Base-by-base conservation (phyloP, 345 rosid genomes). In the Lenwebbia sp. region DNA sequence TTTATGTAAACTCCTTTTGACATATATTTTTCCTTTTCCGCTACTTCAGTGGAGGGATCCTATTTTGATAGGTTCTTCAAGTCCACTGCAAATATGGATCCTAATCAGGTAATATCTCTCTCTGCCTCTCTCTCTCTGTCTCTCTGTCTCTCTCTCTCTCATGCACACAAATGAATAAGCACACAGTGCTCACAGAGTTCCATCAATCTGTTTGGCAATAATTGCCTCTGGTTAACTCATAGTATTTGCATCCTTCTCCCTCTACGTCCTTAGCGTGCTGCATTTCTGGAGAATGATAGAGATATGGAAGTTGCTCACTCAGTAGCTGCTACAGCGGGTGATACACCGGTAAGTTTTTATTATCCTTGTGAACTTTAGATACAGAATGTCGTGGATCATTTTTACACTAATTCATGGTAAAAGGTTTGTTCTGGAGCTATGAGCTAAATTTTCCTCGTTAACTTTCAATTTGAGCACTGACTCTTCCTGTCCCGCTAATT, bases 261-360 rank as follows among this genome's bases (percentile, higher is more conserved):
- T 53, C 7, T 82, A 14, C 4, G 10, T 76, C 56, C 83, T 55
- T 85, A 97, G 99, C 96, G 98, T 41, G 99, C 95, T 49, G 86
- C 26, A 86, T 95, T 91, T 89, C 98, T 96, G 75, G 98, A 95
- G 92, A 93, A 92, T 76, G 95, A 96, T 62, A 89, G 88, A 83
- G 96, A 97, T 88, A 92, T 97, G 94, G 99, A 95, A 92, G 94
- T 89, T 85, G 98, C 98, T 76, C 99, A 97, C 86, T 93, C 96
- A 56, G 94, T 94, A 86, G 99, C 99, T 58, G 99, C 96, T 78
- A 85, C 92, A 54, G 96, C 94, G 44, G 99, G 99, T 82, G 98
- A 97, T 25, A 97, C 99, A 83, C 92, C 87, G 89, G 99, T 93
- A 89, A 85, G 84, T 13, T 33, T n/a, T 26, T 37, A n/a, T 58